Percentiles rank a stretch among this genome's conserved stretches.
Evolutionary conservation across 129 eudicot species (phyloP).

Genomic region (Flaveria robusta): DNA sequence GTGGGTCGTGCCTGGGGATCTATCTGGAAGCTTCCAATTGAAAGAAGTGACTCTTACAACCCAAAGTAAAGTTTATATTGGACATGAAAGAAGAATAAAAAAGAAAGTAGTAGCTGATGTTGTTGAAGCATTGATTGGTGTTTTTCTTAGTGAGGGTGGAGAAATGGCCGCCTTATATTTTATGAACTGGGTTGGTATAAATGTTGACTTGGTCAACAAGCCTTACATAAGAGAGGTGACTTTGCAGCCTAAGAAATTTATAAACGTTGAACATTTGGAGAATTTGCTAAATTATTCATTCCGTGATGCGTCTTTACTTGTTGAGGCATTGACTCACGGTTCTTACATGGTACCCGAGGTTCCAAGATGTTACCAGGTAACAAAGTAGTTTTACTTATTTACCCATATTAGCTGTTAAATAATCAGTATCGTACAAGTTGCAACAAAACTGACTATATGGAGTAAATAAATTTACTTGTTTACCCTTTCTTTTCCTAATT

Average conservation of each 20-base stretch:
- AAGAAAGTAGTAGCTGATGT: constrained; percentile 78
- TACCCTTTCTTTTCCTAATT: not conserved
- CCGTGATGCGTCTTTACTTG: constrained; percentile 60
- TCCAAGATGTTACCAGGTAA: constrained; percentile 86
- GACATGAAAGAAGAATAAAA: constrained; percentile 43
- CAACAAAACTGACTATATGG: not conserved
- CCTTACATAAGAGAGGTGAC: constrained; percentile 46
- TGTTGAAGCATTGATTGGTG: constrained; percentile 86
- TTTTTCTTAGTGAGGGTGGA: constrained; percentile 64
- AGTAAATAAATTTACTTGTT: too few relatives aligned
- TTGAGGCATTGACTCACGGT: constrained; percentile 90
- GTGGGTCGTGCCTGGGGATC: constrained; percentile 78
- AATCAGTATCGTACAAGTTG: not conserved
- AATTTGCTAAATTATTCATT: constrained; percentile 53
- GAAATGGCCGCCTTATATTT: constrained; percentile 72
- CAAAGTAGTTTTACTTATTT: not conserved
- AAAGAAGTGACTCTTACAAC: constrained; percentile 46
- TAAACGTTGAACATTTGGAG: constrained; percentile 50
- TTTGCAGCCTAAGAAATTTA: constrained; percentile 39
- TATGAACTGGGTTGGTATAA: constrained; percentile 80
- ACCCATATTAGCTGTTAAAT: not conserved
- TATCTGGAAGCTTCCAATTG: constrained; percentile 20
- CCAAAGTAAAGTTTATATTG: constrained; percentile 39
- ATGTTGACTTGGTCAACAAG: constrained; percentile 46
- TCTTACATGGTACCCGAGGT: constrained; percentile 77